A percentile compares a stretch with the other conserved stretches of the same genome.
These are phyloP conservation scores for Flammula alnicola DNA, from an alignment of 1,284 basidiomycete species.

Conservation along the genomic window DNA sequence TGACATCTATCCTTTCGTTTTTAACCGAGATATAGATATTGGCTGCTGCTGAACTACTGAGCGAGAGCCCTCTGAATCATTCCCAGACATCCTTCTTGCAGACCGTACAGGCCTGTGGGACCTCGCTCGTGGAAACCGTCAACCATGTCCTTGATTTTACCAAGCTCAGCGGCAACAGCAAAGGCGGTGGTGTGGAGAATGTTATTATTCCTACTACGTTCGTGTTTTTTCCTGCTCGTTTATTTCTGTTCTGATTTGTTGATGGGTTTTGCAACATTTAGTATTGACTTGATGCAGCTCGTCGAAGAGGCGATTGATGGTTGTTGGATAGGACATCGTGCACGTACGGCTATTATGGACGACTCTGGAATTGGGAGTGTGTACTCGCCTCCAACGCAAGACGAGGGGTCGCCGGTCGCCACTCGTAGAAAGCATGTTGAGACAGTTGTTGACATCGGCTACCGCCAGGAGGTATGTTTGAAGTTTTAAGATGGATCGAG, in stretches of 20 bases:
- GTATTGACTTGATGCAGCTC: constrained; percentile 86
- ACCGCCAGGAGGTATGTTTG: constrained; percentile 62
- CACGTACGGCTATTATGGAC: constrained; percentile 68
- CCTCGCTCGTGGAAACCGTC: constrained; percentile 85
- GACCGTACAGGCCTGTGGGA: constrained; percentile 87
- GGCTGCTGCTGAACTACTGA: constrained; percentile 87
- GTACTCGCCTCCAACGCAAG: constrained; percentile 80
- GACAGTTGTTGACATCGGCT: constrained; percentile 87
- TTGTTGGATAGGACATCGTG: constrained; percentile 92
- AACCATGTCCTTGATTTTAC: constrained; percentile 98
- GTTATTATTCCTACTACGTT: constrained; percentile 73
- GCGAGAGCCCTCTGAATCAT: constrained; percentile 81
- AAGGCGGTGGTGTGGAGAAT: constrained; percentile 75
- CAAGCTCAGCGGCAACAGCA: constrained; percentile 89
- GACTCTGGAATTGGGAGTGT: constrained; percentile 89
- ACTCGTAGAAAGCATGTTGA: constrained; percentile 63
- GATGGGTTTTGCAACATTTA: constrained; percentile 28
- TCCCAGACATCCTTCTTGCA: constrained; percentile 88
- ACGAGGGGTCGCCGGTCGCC: constrained; percentile 44
- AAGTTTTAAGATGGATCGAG: not conserved
- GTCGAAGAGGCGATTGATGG: constrained; percentile 97
- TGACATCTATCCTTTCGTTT: not conserved
- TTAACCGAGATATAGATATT: constrained; percentile 61
- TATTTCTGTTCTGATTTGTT: not conserved
- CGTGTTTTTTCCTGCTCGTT: constrained; percentile 26